A percentile compares a stretch with the other conserved stretches of the same genome.
phyloP scores from a whole-genome alignment of 2,329 filamentous ascomycete genomes.

The Alternaria triticina region DNA sequence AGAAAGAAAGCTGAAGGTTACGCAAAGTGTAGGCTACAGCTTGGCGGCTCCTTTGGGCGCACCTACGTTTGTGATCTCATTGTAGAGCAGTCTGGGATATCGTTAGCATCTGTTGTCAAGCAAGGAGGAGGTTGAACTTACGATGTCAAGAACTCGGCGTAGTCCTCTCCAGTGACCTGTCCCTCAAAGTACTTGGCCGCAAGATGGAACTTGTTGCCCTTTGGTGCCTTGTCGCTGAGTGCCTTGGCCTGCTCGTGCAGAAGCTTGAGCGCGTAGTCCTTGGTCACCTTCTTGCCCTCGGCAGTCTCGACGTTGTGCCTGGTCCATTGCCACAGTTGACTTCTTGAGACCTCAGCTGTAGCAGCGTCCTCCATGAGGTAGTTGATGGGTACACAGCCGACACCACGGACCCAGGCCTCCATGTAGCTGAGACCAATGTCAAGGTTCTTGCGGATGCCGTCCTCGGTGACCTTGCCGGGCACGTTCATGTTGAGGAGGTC shows the following conservation, averaged over 20 bases:
- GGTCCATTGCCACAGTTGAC: slow-evolving; percentile 97
- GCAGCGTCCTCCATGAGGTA: slow-evolving; percentile 98
- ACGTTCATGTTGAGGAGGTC: slow-evolving; percentile 99
- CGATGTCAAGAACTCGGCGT: slow-evolving; percentile 93
- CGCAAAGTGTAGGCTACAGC: slow-evolving; percentile 38
- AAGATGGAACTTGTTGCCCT: slow-evolving; percentile 90
- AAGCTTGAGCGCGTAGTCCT: slow-evolving; percentile 84
- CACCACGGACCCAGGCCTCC: slow-evolving; percentile 95
- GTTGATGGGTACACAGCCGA: slow-evolving; percentile 97
- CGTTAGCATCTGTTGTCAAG: slow-evolving; percentile 18
- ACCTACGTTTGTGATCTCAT: slow-evolving; percentile 81
- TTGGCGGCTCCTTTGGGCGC: slow-evolving; percentile 62
- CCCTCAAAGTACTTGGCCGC: slow-evolving; percentile 91
- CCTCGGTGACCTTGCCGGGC: slow-evolving; percentile 88
- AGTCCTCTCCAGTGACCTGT: slow-evolving; percentile 96
- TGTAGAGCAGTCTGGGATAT: slow-evolving; percentile 74
- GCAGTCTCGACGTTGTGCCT: slow-evolving; percentile 75
- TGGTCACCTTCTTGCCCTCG: slow-evolving; percentile 92
- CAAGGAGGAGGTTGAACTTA: slow-evolving; percentile 55
- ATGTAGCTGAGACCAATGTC: slow-evolving; percentile 97
- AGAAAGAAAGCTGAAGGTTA: too few relatives aligned
- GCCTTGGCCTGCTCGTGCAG: slow-evolving; percentile 84
- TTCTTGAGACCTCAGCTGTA: slow-evolving; percentile 92
- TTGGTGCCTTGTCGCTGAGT: slow-evolving; percentile 74
- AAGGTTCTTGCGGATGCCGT: slow-evolving; percentile 95